Conservation (phyloP, 768 basidiomycete genomes). For the Amanita brunnescens region DNA sequence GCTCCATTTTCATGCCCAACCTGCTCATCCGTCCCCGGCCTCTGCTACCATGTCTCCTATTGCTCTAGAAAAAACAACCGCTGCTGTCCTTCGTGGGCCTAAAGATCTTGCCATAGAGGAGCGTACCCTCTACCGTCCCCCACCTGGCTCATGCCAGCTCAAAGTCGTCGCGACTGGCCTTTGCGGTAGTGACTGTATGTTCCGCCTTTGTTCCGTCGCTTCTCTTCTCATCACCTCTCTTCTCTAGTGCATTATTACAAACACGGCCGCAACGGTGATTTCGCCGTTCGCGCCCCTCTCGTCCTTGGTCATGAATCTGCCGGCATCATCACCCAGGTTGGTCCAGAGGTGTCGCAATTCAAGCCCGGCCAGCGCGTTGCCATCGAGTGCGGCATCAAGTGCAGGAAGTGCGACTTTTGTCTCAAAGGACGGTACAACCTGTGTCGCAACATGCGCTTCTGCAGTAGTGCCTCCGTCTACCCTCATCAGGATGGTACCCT, state of each 20-base stretch:
- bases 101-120: constrained; percentile 76
- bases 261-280: constrained; percentile 88
- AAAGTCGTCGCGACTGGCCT: constrained; percentile 77
- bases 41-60: constrained; percentile 26
- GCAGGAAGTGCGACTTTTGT: constrained; percentile 67
- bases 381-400: constrained; percentile 89
- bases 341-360: constrained; percentile 56
- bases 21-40: constrained; percentile 13
- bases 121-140: constrained; percentile 65
- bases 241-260: constrained; percentile 80
- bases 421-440: constrained; percentile 82
- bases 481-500: constrained; percentile 93
- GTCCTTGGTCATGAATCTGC: constrained; percentile 92
- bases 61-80: constrained; percentile 48
- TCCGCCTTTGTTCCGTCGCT: background rate
- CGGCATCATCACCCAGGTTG: constrained; percentile 81
- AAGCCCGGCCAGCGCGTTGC: constrained; percentile 81
- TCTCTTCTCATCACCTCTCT: background rate
- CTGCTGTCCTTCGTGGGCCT: constrained; percentile 78
- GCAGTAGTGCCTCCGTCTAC: constrained; percentile 81
- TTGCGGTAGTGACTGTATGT: constrained; percentile 78
- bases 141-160: constrained; percentile 70
- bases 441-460: constrained; percentile 85
- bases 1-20: constrained; percentile 10
- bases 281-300: constrained; percentile 76